Evolutionary conservation across 352 stramenopile genomes (phyloP), one percentile per base, ranked within the genome.

Genomic region (Blastocystis sp.): DNA sequence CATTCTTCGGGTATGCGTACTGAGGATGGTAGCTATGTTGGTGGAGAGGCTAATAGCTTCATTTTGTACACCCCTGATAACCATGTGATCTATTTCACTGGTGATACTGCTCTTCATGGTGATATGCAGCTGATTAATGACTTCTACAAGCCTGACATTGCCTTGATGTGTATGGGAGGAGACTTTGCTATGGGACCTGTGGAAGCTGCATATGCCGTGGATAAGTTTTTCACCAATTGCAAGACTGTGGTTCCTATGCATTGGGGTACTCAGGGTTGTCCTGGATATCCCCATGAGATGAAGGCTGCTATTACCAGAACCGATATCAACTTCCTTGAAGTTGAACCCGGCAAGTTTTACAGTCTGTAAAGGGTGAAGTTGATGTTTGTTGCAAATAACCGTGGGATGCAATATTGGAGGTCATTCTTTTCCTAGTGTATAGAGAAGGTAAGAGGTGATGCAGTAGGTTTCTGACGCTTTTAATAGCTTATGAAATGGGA

Each of bases 101-200:
- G 78, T 35, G 78, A 89, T 44, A 89, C 78, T 42, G 78, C 78
- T 78, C 60, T 89, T 30, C 66, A 79, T 30, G 78, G 78, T 40
- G 78, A 89, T 30, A 89, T 89, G 78, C 13, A 73, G 33, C 60
- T 89, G 22, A 89, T 89, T 51, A 89, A 89, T 51, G 78, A 89
- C 40, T 79, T 76, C 37, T 89, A 89, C 66, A 89, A 89, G 66
- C 78, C 78, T 40, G 78, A 89, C 42, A 89, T 89, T 48, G 44
- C 37, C 24, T 42, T 76, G 60, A 59, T 89, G 44, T 89, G 78
- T 56, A 89, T 89, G 60, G 78, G 78, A 59, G 78, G 66, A 27
- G 66, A 89, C 51, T 89, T 79, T 48, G 66, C 78, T n/a, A 89
- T 89, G 78, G 78, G 78, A 35, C 78, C 78, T 78, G 53, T 68